phyloP scores from a whole-genome alignment of 495 filamentous ascomycete species.

The Hypoxylon subgilvum region DNA sequence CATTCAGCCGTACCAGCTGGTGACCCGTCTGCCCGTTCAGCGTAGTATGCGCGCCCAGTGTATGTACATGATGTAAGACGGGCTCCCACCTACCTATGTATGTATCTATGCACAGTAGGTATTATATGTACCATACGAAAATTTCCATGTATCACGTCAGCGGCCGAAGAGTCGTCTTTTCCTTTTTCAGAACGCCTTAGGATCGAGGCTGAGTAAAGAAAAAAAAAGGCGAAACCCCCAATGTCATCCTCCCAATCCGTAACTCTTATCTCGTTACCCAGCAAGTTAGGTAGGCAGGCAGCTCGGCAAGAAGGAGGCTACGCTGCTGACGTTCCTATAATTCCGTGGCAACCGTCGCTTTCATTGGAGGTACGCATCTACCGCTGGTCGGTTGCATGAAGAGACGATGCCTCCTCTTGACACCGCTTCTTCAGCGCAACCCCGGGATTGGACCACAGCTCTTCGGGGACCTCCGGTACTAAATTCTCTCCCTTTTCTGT shows the following conservation, averaged over 20 bases:
- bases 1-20: constrained; percentile 36
- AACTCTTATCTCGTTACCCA: constrained; percentile 5
- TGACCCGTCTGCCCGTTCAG: constrained; percentile 2
- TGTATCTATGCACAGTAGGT: not conserved
- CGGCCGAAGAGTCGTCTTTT: constrained; percentile 5
- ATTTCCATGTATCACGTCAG: constrained; percentile 36
- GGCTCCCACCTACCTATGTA: constrained; percentile 3
- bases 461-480: constrained; percentile 38
- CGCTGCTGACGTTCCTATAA: constrained; percentile 11
- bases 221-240: constrained; percentile 1
- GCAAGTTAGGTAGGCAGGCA: constrained; percentile 4
- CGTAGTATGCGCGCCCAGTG: constrained; percentile 3
- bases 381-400: constrained; percentile 33
- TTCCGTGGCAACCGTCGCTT: not conserved
- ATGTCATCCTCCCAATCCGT: not conserved
- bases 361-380: constrained; percentile 34
- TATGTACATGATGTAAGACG: constrained; percentile 31
- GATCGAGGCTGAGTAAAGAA: constrained; percentile 36
- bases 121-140: too few species aligned
- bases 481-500: constrained; percentile 11
- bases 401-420: constrained; percentile 23
- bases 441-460: constrained; percentile 26
- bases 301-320: constrained; percentile 16
- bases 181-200: constrained; percentile 20
- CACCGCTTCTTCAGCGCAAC: constrained; percentile 39